Percentiles rank a stretch among this genome's conserved stretches.
Conservation (phyloP, 495 filamentous ascomycete genomes). For the Penicillium angulare region DNA sequence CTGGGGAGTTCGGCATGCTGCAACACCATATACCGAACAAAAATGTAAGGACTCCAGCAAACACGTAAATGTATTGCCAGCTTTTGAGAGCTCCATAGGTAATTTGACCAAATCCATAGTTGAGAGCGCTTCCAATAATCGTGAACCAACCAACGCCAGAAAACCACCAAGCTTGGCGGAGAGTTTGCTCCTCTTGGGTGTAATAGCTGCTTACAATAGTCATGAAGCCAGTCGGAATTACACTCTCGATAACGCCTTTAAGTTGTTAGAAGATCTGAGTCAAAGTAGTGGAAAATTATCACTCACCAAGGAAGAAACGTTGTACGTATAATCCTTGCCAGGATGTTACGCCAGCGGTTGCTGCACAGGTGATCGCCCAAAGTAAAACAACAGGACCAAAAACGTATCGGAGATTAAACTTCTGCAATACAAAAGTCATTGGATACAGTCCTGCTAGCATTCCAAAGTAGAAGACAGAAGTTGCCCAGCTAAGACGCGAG, state of each 20-base stretch:
- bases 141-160: constrained; percentile 64
- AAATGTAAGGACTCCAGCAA: constrained; percentile 63
- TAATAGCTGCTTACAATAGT: constrained; percentile 63
- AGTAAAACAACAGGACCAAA: constrained; percentile 62
- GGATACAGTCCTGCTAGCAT: constrained; percentile 73
- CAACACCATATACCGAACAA: constrained; percentile 64
- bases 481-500: constrained; percentile 68
- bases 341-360: constrained; percentile 63
- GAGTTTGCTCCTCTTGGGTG: constrained; percentile 64
- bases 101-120: constrained; percentile 71
- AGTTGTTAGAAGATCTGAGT: constrained; percentile 6
- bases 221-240: constrained; percentile 70
- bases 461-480: constrained; percentile 77
- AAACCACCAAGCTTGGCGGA: constrained; percentile 71
- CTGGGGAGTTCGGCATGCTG: constrained; percentile 51
- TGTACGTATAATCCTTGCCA: constrained; percentile 66
- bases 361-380: constrained; percentile 66
- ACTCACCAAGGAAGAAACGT: constrained; percentile 61
- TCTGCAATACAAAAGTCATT: constrained; percentile 66
- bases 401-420: constrained; percentile 59
- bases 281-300: not conserved
- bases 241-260: constrained; percentile 61
- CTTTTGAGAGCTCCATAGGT: constrained; percentile 48
- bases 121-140: constrained; percentile 63
- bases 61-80: constrained; percentile 71